Base-by-base conservation (phyloP, 2,329 filamentous ascomycete species). In the Stagonosporopsis cucurbitacearum region DNA sequence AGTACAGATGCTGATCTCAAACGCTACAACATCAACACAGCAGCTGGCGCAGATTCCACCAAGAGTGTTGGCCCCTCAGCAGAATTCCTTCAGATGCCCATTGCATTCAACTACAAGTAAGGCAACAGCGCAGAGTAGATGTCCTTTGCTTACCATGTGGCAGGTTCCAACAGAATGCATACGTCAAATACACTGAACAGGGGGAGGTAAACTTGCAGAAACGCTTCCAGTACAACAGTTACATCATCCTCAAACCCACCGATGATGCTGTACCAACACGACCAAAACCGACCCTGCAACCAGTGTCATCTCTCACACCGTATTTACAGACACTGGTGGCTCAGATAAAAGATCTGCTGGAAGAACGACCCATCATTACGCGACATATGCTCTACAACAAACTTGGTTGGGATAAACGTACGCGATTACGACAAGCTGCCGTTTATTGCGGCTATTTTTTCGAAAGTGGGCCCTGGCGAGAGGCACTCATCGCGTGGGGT, bases 371-470 rank as follows among this genome's bases (percentile, higher is more conserved):
- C 0, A 86, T 96, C 41, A 96, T 93, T 86, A 97, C 94, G 3
- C 86, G 93, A 0, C 87, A 94, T 19, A 89, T 89, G 2, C 81
- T 96, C 13, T 82, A 89, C 65, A 97, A 96, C 75, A 82, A 84
- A 48, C 81, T 97, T 26, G 76, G 77, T 30, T 75, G 77, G 59
- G 78, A 82, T 44, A 80, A 81, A 55, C 80, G 82, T 23, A 80
- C 81, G 49, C 76, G 79, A 17, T 78, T 96, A 57, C 89, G 91
- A 66, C 84, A 89, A 69, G 90, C 90, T 42, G 84, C 93, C 48
- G 89, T 92, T 60, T 94, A 95, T 67, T 87, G 91, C 4, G 92
- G 90, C 8, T 99, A 96, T 77, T 91, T 93, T 76, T 97, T 98
- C 81, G 89, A 90, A 56, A 92, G 90, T 20, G 95, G 95, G 0